A percentile compares a stretch with the other conserved stretches of the same genome.
Conservation (phyloP, 1,139 yeast genomes). For the Magnusiomyces starmeri region DNA sequence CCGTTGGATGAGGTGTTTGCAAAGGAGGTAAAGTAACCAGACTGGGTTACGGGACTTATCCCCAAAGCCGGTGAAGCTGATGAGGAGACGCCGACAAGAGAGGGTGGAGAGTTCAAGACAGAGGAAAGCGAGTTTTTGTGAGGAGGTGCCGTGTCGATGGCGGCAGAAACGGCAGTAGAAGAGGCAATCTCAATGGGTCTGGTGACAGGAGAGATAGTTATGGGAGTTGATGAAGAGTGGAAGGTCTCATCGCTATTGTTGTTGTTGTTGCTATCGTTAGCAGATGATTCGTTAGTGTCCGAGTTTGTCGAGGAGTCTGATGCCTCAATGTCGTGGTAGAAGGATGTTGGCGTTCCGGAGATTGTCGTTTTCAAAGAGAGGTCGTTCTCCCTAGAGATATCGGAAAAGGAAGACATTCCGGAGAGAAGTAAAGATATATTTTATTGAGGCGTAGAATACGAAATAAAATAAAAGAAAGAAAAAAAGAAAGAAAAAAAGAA, state of each 20-base stretch:
- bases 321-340: conserved; percentile 5
- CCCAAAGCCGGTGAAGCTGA: neutral
- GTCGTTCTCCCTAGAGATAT: neutral
- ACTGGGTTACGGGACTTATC: neutral
- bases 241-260: neutral
- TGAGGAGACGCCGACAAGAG: conserved; percentile 1
- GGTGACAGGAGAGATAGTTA: neutral
- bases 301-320: conserved; percentile 8
- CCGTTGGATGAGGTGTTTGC: neutral
- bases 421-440: neutral
- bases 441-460: neutral
- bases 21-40: no score
- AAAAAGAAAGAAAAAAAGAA: no score
- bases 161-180: neutral
- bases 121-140: neutral
- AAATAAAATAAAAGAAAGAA: neutral
- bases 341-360: conserved; percentile 5
- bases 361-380: neutral
- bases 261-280: no score
- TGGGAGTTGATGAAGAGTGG: neutral
- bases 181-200: neutral
- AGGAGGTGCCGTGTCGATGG: neutral
- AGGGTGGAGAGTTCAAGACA: neutral
- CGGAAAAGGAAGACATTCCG: neutral
- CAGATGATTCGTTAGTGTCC: conserved; percentile 9